These are phyloP conservation scores for Citeromyces matritensis DNA, from an alignment of 805 yeast species.

Conservation along the genomic window DNA sequence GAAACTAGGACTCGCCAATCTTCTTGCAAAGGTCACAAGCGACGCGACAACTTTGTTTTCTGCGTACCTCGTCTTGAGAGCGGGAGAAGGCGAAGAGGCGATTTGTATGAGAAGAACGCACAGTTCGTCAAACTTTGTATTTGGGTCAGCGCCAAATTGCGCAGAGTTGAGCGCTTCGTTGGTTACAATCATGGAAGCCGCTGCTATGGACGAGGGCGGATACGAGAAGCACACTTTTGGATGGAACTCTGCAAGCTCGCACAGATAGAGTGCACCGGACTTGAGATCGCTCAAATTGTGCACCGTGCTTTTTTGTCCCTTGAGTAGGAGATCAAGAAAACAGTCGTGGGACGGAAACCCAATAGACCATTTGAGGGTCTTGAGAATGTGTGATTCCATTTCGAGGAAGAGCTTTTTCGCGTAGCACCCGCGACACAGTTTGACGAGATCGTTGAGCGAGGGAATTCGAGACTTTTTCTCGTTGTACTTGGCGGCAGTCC, in stretches of 20 bases:
- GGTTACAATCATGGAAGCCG: conserved; percentile 24
- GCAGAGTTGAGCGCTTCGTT: conserved; percentile 1
- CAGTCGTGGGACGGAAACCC: conserved; percentile 48
- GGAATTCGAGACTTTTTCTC: conserved; percentile 47
- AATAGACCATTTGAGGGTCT: conserved; percentile 49
- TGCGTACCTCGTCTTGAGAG: conserved; percentile 1
- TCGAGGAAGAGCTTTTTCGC: conserved; percentile 40
- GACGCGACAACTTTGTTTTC: background rate
- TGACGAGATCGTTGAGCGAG: conserved; percentile 30
- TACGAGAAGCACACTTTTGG: conserved; percentile 38
- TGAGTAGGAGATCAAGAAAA: conserved; percentile 40
- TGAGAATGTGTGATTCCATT: conserved; percentile 56
- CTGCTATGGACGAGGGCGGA: conserved; percentile 27
- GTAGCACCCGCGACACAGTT: conserved; percentile 44
- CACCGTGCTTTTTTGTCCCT: conserved; percentile 7
- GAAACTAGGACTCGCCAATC: background rate
- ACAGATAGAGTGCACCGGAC: conserved; percentile 41
- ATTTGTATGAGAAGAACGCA: background rate
- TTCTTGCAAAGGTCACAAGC: conserved; percentile 1
- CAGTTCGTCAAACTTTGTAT: conserved; percentile 1
- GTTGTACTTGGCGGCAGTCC: conserved; percentile 27
- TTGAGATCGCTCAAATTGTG: conserved; percentile 30
- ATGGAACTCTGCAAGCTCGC: conserved; percentile 55
- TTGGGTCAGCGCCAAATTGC: background rate
- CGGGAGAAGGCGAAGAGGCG: conserved; percentile 1